A percentile compares a stretch with the other conserved stretches of the same genome.
phyloP scores from a whole-genome alignment of 768 basidiomycete species.

The Rhizopogon vesiculosus region DNA sequence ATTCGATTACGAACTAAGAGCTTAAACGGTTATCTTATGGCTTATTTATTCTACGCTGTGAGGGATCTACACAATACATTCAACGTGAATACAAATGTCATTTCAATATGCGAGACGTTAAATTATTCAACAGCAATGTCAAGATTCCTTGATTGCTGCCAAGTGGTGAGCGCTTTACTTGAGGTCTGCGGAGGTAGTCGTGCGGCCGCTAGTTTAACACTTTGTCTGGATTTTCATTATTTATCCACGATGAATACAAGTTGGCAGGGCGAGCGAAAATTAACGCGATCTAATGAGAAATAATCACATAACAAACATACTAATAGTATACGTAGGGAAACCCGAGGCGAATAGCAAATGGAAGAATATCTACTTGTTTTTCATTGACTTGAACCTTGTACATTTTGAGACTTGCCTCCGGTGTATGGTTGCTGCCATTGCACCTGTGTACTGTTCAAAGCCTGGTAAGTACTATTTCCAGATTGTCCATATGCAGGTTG shows the following conservation, averaged over 20 bases:
- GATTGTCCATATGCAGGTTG: neutral
- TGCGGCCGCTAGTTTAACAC: too few relatives aligned
- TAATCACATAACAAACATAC: neutral
- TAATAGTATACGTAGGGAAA: neutral
- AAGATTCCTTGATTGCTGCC: too few relatives aligned
- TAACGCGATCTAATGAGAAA: too few relatives aligned
- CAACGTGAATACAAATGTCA: too few relatives aligned
- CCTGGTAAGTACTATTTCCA: constrained; percentile 10
- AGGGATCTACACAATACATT: too few relatives aligned
- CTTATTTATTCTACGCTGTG: too few relatives aligned
- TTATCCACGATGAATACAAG: neutral
- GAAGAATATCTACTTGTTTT: neutral
- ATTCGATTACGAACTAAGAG: neutral
- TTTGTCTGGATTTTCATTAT: neutral
- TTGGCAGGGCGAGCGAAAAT: too few relatives aligned
- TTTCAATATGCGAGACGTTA: too few relatives aligned
- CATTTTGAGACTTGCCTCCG: constrained; percentile 7
- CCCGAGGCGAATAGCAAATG: neutral
- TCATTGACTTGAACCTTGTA: neutral
- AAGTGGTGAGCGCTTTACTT: too few relatives aligned
- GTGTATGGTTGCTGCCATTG: constrained; percentile 33
- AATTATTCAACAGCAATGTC: too few relatives aligned
- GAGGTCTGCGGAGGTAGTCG: too few relatives aligned
- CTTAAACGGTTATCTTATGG: too few relatives aligned
- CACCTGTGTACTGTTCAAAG: constrained; percentile 20